These are phyloP conservation scores for Mrakia hoshinonis DNA, from an alignment of 768 basidiomycete species.

Conservation along the genomic window DNA sequence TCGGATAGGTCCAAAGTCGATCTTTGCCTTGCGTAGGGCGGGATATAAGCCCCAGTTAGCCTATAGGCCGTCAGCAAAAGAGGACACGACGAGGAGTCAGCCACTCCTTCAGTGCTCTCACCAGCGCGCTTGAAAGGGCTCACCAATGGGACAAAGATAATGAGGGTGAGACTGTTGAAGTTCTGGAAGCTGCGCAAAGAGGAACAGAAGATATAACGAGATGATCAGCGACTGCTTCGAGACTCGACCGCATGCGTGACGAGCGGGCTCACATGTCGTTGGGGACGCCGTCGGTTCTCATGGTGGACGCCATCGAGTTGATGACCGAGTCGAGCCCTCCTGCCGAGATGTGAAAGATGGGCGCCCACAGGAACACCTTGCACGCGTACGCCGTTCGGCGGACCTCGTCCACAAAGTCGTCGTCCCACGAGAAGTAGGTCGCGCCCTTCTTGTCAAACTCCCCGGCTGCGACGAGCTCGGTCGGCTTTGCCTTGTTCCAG, in stretches of 20 bases:
- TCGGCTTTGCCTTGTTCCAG: slow-evolving; percentile 39
- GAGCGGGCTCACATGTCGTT: slow-evolving; percentile 31
- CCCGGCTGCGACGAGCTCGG: slow-evolving; percentile 29
- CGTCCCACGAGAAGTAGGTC: slow-evolving; percentile 35
- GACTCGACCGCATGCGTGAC: neutral
- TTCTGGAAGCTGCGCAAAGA: slow-evolving; percentile 32
- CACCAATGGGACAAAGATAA: neutral
- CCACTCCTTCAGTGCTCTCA: neutral
- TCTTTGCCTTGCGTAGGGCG: slow-evolving; percentile 32
- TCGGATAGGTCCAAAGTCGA: slow-evolving; percentile 35
- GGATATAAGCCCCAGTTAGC: slow-evolving; percentile 39
- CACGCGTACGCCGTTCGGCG: slow-evolving; percentile 37
- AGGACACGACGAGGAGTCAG: slow-evolving; percentile 32
- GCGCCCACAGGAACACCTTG: slow-evolving; percentile 32
- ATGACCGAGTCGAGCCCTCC: slow-evolving; percentile 28
- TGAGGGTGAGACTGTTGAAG: slow-evolving; percentile 35
- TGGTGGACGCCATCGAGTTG: slow-evolving; percentile 21
- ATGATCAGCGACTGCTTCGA: neutral
- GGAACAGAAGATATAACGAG: neutral
- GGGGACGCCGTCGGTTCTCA: slow-evolving; percentile 37
- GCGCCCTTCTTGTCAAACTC: slow-evolving; percentile 3
- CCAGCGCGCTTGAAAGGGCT: neutral
- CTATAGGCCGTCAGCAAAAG: slow-evolving; percentile 31
- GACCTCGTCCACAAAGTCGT: slow-evolving; percentile 40
- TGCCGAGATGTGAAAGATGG: slow-evolving; percentile 38